These are phyloP conservation scores for Aureobasidium vineae DNA, from an alignment of 2,329 filamentous ascomycete genomes.

Conservation along the genomic window DNA sequence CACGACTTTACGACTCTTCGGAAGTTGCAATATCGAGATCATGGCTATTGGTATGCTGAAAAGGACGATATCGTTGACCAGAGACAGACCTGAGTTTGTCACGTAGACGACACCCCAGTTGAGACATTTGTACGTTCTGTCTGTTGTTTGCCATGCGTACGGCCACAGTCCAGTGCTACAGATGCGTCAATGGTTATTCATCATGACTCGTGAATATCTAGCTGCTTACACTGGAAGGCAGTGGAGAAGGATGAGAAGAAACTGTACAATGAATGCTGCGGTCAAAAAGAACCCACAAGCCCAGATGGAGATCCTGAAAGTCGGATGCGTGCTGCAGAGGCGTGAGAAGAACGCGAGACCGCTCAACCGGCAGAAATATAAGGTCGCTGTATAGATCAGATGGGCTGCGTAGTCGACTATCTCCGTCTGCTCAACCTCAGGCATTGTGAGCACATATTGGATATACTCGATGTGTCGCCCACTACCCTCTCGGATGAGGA, in stretches of 20 bases:
- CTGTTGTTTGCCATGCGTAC: slow-evolving; percentile 49
- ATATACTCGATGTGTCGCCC: slow-evolving; percentile 50
- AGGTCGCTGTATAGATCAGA: slow-evolving; percentile 53
- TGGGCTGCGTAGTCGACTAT: slow-evolving; percentile 53
- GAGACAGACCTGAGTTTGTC: slow-evolving; percentile 51
- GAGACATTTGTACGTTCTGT: slow-evolving; percentile 47
- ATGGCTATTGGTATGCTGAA: slow-evolving; percentile 53
- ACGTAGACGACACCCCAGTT: slow-evolving; percentile 54
- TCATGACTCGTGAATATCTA: not conserved
- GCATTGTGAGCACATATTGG: slow-evolving; percentile 48
- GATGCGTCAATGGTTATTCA: not conserved
- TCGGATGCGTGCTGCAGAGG: slow-evolving; percentile 43
- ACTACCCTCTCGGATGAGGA: slow-evolving; percentile 51
- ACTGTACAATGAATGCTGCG: slow-evolving; percentile 49
- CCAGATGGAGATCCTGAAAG: slow-evolving; percentile 41
- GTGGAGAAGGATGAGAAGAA: slow-evolving; percentile 54
- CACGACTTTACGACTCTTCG: slow-evolving; percentile 48
- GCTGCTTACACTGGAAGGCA: slow-evolving; percentile 46
- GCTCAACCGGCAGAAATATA: slow-evolving; percentile 53
- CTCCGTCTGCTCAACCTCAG: slow-evolving; percentile 46
- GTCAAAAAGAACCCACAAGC: slow-evolving; percentile 41
- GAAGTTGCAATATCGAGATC: slow-evolving; percentile 49
- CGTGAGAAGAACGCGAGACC: slow-evolving; percentile 55
- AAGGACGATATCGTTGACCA: slow-evolving; percentile 52
- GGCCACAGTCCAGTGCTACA: slow-evolving; percentile 50